Evolutionary conservation across 805 yeast species (phyloP), one percentile per base, ranked within the genome.

Genomic region (Pichia kluyveri): DNA sequence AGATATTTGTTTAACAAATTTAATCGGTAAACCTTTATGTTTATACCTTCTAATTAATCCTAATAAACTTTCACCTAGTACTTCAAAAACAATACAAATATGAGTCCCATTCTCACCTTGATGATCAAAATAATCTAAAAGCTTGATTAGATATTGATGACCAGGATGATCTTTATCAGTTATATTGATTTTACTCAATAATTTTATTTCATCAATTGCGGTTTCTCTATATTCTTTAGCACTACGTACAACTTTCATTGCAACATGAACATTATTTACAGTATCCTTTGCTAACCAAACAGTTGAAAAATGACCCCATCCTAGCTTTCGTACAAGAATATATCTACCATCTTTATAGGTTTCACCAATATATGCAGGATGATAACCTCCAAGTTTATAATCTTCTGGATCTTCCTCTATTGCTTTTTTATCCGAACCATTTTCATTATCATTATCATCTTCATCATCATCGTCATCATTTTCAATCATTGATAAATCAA

Each of bases 261-360:
- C 99, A 23, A 93, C 98, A 61, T 86, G 96, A 43, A 76, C 69
- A 51, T 76, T 72, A 47, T 72, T 69, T 52, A 70, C 72, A 49
- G 79, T 82, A 45, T 70, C 72, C 51, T 69, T 75, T 5, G 96
- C 98, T 30, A 86, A 70, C 97, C 96, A 90, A 23, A 87, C 97
- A 1, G 96, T 93, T 28, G 95, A 83, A 62, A 93, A 93, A 67
- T 93, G 97, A 36, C 99, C 99, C 99, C 99, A 93, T 0, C 99
- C 99, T 5, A 93, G 71, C 62, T 93, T 93, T 51, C 98, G 77
- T 31, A 86, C 90, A 43, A 93, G 67, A 1, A 82, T 73, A 63
- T 93, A 93, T 50, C 86, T 77, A 9, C 56, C 58, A 48, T 84
- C 72, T 57, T 87, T 85, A 65, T 83, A 91, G 23, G 67, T 67